Evolutionary conservation across 441 rosid species (phyloP).

Genomic region (Pelargonium myrrhifolium): DNA sequence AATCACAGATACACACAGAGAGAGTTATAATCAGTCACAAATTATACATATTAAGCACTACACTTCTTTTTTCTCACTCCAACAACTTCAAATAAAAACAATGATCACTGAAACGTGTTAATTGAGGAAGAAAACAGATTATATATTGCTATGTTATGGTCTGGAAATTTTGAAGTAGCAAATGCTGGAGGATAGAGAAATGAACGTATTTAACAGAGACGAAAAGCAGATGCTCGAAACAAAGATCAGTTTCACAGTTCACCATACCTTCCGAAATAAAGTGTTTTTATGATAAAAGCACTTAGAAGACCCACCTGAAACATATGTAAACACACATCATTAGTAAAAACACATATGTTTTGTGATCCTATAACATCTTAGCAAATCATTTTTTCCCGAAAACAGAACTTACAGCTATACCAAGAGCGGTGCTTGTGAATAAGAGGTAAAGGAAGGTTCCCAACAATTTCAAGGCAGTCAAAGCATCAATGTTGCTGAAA

Average conservation of each 20-base stretch:
- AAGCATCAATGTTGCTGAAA: constrained; percentile 29
- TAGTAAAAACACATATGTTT: not conserved
- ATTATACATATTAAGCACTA: too few relatives aligned
- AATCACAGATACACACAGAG: not conserved
- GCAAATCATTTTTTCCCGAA: not conserved
- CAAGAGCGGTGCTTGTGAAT: constrained; percentile 55
- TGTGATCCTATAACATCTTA: too few relatives aligned
- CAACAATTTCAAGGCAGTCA: constrained; percentile 34
- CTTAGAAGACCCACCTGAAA: constrained; percentile 58
- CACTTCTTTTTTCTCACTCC: not conserved
- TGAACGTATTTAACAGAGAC: not conserved
- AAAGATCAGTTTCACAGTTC: not conserved
- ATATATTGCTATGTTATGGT: not conserved
- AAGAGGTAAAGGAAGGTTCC: constrained; percentile 65
- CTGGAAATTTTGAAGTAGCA: not conserved
- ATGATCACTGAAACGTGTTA: not conserved
- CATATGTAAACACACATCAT: not conserved
- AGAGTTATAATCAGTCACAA: not conserved
- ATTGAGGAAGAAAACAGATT: not conserved
- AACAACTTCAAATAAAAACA: not conserved
- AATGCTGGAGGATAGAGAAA: not conserved
- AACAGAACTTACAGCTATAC: constrained; percentile 46
- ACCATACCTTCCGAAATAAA: constrained; percentile 63
- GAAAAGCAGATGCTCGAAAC: too few relatives aligned
- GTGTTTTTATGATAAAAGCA: constrained; percentile 62